Evolutionary conservation across 805 yeast genomes (phyloP), one percentile per base, ranked within the genome.

Genomic region (Tetrapisispora fleetii): DNA sequence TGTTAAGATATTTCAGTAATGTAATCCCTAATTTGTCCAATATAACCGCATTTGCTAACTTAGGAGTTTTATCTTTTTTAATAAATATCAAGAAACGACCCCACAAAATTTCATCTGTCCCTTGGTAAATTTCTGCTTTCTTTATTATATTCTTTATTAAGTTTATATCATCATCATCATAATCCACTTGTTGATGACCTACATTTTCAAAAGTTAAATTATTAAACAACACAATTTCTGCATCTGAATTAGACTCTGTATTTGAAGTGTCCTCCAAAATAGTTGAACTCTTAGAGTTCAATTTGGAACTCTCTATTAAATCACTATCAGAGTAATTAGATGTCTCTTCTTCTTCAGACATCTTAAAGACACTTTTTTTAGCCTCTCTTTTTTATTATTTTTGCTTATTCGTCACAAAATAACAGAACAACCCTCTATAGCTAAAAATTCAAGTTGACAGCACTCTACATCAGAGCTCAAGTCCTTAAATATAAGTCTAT

Each of bases 21-120:
- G 83, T 71, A 37, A 79, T 74, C 0, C 97, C 98, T 52, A 79
- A 80, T 49, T 74, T 76, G 27, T 85, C 79, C 24, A 85, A 54
- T 21, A 83, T 65, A 3, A 79, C 68, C 3, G 83, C 73, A 48
- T 78, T 72, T n/a, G 80, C 66, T 47, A 71, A 72, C 19, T 67
- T 63, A 1, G 80, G 50, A 2, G 21, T 33, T 2, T 55, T 51
- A 30, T 56, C 58, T 21, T 48, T 52, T 41, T 52, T 55, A 8
- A 64, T 53, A 22, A 62, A 56, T 10, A 56, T 49, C 17, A 62
- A 30, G 43, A 63, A 62, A 4, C 47, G 40, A 14, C 67, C 67
- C 67, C 67, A 64, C 36, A 63, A 14, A 14, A 63, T 30, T 22
- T 53, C 55, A 49, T 64, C 67, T 14, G 46, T 38, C 4, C 63